These are phyloP conservation scores for Mycogone perniciosa DNA, from an alignment of 2,329 filamentous ascomycete genomes.

Conservation along the genomic window DNA sequence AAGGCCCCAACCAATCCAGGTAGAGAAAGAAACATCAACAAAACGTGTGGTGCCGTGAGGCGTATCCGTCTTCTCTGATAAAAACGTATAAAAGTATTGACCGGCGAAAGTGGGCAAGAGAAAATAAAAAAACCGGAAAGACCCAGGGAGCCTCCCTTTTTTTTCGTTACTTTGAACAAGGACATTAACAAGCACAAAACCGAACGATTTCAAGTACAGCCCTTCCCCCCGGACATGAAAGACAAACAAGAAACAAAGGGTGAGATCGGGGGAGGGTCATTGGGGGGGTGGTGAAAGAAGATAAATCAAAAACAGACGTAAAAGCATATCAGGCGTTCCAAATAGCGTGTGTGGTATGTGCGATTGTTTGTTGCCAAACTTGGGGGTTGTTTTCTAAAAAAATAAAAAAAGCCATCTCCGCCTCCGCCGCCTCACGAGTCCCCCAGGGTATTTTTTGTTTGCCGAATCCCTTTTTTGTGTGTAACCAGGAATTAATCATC, in stretches of 20 bases:
- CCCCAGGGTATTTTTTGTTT: not conserved
- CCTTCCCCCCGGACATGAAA: not conserved
- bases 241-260: not conserved
- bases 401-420: not conserved
- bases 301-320: slow-evolving; percentile 1
- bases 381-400: slow-evolving; percentile 13
- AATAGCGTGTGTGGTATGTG: slow-evolving; percentile 2
- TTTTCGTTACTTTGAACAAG: not conserved
- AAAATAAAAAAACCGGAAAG: slow-evolving; percentile 8
- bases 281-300: not conserved
- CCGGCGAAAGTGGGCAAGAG: not conserved
- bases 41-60: slow-evolving; percentile 33
- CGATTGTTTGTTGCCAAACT: slow-evolving; percentile 28
- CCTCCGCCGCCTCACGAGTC: not conserved
- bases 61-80: slow-evolving; percentile 32
- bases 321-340: slow-evolving; percentile 3
- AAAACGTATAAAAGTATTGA: slow-evolving; percentile 15
- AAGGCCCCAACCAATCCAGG: slow-evolving; percentile 11
- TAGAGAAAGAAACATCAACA: slow-evolving; percentile 14
- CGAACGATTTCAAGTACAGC: slow-evolving; percentile 5
- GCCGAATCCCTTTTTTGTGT: not conserved
- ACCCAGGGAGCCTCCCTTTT: slow-evolving; percentile 1
- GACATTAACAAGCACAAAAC: not conserved
- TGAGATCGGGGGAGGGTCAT: not conserved
- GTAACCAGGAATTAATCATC: slow-evolving; percentile 7